Evolutionary conservation across 139 green algal genomes (phyloP).

Genomic region (Tetradesmus lagerheimii): DNA sequence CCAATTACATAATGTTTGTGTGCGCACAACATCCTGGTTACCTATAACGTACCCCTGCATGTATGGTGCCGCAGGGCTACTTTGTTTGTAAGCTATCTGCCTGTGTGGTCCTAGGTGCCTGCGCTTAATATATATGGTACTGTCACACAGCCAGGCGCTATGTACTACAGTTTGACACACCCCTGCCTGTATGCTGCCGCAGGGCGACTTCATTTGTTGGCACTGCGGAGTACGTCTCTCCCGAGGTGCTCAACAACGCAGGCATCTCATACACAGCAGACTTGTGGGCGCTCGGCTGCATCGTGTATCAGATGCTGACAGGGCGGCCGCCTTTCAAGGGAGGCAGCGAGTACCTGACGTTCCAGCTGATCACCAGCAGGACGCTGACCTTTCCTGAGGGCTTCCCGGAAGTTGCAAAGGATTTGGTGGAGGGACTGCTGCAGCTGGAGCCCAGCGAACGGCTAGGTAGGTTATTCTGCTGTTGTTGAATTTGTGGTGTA

Average conservation of each 20-base stretch:
- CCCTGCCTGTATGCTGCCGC: neutral
- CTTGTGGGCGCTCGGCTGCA: constrained; percentile 89
- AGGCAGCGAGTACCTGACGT: constrained; percentile 88
- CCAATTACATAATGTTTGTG: too few species aligned
- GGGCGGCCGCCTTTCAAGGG: constrained; percentile 84
- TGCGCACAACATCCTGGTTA: too few species aligned
- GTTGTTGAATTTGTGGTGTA: neutral
- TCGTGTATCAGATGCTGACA: constrained; percentile 69
- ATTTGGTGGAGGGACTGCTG: constrained; percentile 81
- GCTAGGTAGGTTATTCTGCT: constrained; percentile 62
- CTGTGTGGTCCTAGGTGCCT: too few species aligned
- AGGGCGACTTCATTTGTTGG: constrained; percentile 84
- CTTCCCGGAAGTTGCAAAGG: constrained; percentile 47
- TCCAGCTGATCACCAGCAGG: constrained; percentile 68
- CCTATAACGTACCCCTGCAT: too few species aligned
- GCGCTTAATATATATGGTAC: too few species aligned
- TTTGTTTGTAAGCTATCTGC: too few species aligned
- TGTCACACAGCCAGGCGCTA: too few species aligned
- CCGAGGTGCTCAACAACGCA: constrained; percentile 83
- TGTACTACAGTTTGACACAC: too few species aligned
- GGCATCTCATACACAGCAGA: constrained; percentile 74
- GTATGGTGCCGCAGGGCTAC: too few species aligned
- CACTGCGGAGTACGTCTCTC: constrained; percentile 91
- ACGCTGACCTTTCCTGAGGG: constrained; percentile 62
- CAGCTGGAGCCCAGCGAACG: constrained; percentile 48